Conservation (phyloP, 1,284 basidiomycete genomes). For the Apiotrichum siamense region DNA sequence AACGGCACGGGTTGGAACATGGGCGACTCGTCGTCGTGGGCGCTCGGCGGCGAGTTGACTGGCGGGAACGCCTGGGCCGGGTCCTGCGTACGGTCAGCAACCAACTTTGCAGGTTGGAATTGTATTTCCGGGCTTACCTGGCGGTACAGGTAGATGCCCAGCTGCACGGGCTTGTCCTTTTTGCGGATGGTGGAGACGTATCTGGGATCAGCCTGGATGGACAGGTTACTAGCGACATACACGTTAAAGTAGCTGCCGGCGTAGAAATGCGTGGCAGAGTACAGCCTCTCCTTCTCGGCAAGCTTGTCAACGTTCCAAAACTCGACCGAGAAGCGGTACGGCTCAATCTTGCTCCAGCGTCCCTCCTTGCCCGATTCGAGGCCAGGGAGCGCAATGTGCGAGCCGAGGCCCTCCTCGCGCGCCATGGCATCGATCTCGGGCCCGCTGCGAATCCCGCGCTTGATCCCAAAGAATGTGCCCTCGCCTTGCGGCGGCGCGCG, state of each 20-base stretch:
- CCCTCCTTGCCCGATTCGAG: conserved; percentile 19
- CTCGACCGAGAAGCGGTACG: conserved; percentile 74
- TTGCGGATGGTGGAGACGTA: conserved; percentile 79
- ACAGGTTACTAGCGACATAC: conserved; percentile 54
- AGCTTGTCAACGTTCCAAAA: conserved; percentile 81
- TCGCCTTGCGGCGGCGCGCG: conserved; percentile 37
- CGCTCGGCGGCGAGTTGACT: conserved; percentile 3
- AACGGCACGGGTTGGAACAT: background rate
- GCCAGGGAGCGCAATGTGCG: conserved; percentile 6
- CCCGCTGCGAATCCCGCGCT: conserved; percentile 26
- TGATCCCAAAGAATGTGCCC: conserved; percentile 46
- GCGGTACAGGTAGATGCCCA: conserved; percentile 85
- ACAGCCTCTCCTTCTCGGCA: conserved; percentile 68
- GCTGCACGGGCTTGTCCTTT: conserved; percentile 61
- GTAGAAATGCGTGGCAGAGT: conserved; percentile 51
- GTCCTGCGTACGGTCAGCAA: conserved; percentile 10
- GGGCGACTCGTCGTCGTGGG: background rate
- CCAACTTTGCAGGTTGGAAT: background rate
- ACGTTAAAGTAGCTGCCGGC: conserved; percentile 42
- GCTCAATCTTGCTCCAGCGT: conserved; percentile 51
- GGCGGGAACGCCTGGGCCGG: conserved; percentile 52
- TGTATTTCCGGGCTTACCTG: conserved; percentile 47
- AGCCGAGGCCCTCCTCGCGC: conserved; percentile 18
- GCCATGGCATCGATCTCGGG: conserved; percentile 33
- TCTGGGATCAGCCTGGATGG: conserved; percentile 43